These are phyloP conservation scores for Leccinum variicolor DNA, from an alignment of 768 basidiomycete genomes.

Conservation along the genomic window DNA sequence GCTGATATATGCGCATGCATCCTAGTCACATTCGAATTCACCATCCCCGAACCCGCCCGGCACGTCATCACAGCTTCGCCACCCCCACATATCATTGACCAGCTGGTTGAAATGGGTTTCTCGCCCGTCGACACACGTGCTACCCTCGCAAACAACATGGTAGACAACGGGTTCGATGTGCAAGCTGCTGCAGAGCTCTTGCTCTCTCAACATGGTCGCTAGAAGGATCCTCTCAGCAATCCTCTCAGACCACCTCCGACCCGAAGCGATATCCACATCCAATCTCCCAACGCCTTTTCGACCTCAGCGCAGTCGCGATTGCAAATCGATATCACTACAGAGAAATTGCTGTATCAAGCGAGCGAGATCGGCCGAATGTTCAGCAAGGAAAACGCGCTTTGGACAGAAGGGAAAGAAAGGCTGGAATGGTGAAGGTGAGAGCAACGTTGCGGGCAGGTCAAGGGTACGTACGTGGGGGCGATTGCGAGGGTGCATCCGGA, in stretches of 20 bases:
- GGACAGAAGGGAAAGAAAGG: constrained; percentile 81
- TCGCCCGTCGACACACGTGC: constrained; percentile 69
- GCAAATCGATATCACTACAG: constrained; percentile 60
- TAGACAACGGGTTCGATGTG: constrained; percentile 56
- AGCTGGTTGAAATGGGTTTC: constrained; percentile 96
- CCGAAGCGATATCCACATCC: background rate
- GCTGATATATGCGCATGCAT: background rate
- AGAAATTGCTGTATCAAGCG: constrained; percentile 78
- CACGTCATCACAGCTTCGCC: constrained; percentile 40
- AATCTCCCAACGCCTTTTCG: background rate
- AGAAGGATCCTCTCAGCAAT: constrained; percentile 5
- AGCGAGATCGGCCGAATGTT: constrained; percentile 83
- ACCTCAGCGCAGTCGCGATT: constrained; percentile 8
- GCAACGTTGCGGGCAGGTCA: too few species aligned
- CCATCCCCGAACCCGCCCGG: constrained; percentile 12
- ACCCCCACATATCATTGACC: constrained; percentile 88
- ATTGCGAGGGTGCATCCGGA: constrained; percentile 97
- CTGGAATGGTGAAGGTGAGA: too few species aligned
- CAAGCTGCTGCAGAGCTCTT: constrained; percentile 75
- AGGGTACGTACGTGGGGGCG: constrained; percentile 83
- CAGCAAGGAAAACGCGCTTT: constrained; percentile 79
- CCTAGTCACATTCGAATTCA: constrained; percentile 12
- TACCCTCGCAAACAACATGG: constrained; percentile 69
- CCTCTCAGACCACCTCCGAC: constrained; percentile 6
- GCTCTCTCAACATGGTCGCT: constrained; percentile 33